Conservation (phyloP, 2,329 filamentous ascomycete species). For the Diplocarpon rosae region DNA sequence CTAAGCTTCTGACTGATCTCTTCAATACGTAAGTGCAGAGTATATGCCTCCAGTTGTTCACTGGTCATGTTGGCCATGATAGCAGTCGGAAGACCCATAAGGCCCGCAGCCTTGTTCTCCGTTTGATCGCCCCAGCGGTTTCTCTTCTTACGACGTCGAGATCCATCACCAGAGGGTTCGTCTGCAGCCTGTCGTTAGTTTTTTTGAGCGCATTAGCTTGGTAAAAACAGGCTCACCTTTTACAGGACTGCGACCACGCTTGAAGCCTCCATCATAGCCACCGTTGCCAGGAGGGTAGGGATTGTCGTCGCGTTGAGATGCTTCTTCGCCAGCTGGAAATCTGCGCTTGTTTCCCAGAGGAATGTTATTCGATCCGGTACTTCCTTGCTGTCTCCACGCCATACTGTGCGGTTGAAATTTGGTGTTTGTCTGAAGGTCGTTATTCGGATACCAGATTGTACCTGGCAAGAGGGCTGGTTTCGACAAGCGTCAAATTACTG, state of each 20-base stretch:
- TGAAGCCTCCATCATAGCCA: constrained; percentile 34
- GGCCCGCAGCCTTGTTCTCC: constrained; percentile 95
- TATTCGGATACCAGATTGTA: too few relatives aligned
- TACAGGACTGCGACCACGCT: constrained; percentile 89
- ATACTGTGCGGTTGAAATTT: constrained; percentile 29
- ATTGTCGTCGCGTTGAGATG: constrained; percentile 25
- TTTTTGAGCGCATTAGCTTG: background rate
- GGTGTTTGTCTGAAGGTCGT: constrained; percentile 3
- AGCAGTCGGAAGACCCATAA: constrained; percentile 94
- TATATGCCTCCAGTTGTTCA: constrained; percentile 96
- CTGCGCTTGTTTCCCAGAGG: constrained; percentile 77
- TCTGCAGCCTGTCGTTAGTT: constrained; percentile 20
- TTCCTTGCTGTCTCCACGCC: constrained; percentile 66
- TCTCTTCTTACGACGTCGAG: constrained; percentile 89
- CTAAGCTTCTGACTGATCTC: constrained; percentile 98
- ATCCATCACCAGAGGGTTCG: constrained; percentile 47
- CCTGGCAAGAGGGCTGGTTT: too few relatives aligned
- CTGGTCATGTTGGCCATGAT: constrained; percentile 97
- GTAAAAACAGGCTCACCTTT: constrained; percentile 45
- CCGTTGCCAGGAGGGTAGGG: constrained; percentile 18
- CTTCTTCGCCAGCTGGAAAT: constrained; percentile 57
- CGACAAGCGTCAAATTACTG: too few relatives aligned
- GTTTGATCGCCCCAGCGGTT: constrained; percentile 96
- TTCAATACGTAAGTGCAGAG: constrained; percentile 90
- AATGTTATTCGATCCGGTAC: constrained; percentile 97